phyloP scores from a whole-genome alignment of 345 rosid genomes.

The Populus tremula region DNA sequence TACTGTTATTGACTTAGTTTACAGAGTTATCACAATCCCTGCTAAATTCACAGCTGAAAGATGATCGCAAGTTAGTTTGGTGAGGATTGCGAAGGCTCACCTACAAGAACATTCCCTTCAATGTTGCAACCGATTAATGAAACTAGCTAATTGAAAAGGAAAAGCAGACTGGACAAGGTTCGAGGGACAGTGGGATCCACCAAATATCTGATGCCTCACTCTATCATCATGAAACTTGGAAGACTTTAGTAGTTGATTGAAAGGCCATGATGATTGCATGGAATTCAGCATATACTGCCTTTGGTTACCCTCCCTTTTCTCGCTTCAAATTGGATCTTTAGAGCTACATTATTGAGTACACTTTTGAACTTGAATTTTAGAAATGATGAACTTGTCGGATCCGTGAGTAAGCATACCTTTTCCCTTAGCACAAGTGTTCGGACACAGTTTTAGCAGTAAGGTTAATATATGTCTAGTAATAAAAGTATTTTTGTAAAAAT shows the following conservation, averaged over 20 bases:
- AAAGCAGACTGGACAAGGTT: constrained; percentile 12
- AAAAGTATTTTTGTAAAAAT: too few relatives aligned
- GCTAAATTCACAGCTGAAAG: neutral
- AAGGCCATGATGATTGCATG: constrained; percentile 84
- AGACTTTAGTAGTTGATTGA: constrained; percentile 61
- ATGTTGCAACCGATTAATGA: neutral
- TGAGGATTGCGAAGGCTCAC: constrained; percentile 45
- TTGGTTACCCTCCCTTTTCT: constrained; percentile 37
- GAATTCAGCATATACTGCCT: constrained; percentile 62
- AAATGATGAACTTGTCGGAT: constrained; percentile 54
- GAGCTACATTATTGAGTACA: constrained; percentile 33
- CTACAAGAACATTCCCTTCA: constrained; percentile 1
- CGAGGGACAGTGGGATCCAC: constrained; percentile 53
- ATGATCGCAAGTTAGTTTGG: constrained; percentile 21
- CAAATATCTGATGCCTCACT: constrained; percentile 65
- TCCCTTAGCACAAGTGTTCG: neutral
- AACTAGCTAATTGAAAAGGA: neutral
- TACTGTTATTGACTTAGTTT: neutral
- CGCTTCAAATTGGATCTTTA: constrained; percentile 42
- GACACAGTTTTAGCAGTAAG: too few relatives aligned
- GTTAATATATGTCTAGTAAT: too few relatives aligned
- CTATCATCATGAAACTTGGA: constrained; percentile 63
- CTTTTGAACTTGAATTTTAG: constrained; percentile 41
- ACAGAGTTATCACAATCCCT: neutral
- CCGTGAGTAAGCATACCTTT: constrained; percentile 12